Evolutionary conservation across 2,329 filamentous ascomycete species (phyloP), one percentile per base, ranked within the genome.

Genomic region (Fusarium redolens): DNA sequence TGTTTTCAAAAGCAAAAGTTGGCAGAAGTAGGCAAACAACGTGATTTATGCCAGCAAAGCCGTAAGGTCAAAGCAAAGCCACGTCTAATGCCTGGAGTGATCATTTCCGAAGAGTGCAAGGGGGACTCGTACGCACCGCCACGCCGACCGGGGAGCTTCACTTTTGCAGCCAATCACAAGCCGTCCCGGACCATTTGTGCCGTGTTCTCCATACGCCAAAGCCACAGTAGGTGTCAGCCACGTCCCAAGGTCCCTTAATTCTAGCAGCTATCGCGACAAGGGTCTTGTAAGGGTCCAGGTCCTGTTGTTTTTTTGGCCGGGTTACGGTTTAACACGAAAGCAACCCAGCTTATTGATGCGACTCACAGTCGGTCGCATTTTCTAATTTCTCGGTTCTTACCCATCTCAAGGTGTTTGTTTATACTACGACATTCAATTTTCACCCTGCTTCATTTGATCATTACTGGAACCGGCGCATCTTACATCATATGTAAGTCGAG

Each of bases 1-100:
- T 64, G 71, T 74, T 73, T 73, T 74, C 22, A 33, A 69, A 30
- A 59, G 57, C 57, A 71, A 73, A 73, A 71, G 71, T 73, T 74
- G 71, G 71, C 63, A 73, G 61, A 70, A 60, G 62, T 54, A 59
- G 67, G 62, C 67, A 63, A 73, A 65, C 56, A 74, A 65, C 54
- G 56, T 73, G 65, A 73, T 70, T 56, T 57, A 44, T 61, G 52
- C 30, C 35, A 48, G 51, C 56, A 47, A 38, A 54, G 51, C 45
- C 14, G 51, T 20, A 55, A n/a, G 28, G 51, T 31, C 51, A 55
- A 22, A 31, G 51, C 51, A 68, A 60, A 62, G 70, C 69, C 65
- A 66, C 57, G 40, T 51, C 54, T 20, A 41, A 66, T 57, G 50
- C 56, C 65, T 58, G 20, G 50, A 71, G 65, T 66, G 69, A 71